Evolutionary conservation across 306 rosid genomes (phyloP).

Genomic region (Sindora glabra): DNA sequence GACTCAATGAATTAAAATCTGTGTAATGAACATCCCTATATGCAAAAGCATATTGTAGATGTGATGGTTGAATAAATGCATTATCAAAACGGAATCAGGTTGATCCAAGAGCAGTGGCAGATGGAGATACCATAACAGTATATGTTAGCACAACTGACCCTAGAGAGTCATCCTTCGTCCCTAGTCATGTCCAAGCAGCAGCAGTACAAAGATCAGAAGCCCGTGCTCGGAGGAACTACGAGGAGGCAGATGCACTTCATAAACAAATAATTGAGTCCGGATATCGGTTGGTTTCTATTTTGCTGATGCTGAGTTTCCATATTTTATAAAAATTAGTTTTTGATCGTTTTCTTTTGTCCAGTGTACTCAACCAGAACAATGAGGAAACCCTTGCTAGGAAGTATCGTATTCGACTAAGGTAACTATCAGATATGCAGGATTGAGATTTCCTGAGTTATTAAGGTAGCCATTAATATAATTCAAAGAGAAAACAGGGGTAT

Average conservation of each 20-base stretch:
- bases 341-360: constrained; percentile 6
- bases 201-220: constrained; percentile 51
- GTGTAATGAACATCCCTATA: no score
- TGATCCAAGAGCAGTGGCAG: constrained; percentile 73
- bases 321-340: background rate
- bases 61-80: no score
- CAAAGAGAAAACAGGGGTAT: constrained; percentile 54
- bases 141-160: constrained; percentile 78
- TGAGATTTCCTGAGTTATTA: background rate
- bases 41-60: no score
- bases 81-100: constrained; percentile 29
- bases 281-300: constrained; percentile 54
- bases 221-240: constrained; percentile 36
- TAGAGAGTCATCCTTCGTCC: constrained; percentile 60
- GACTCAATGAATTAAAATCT: no score
- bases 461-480: background rate
- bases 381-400: constrained; percentile 68
- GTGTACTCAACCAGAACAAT: constrained; percentile 45
- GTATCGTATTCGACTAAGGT: constrained; percentile 86
- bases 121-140: constrained; percentile 83
- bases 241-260: constrained; percentile 63
- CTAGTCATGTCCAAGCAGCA: constrained; percentile 45
- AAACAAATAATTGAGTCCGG: constrained; percentile 61
- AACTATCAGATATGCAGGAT: background rate
- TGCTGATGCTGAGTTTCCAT: background rate